These are phyloP conservation scores for Paracoccidioides brasiliensis DNA, from an alignment of 2,329 filamentous ascomycete genomes.

Conservation along the genomic window DNA sequence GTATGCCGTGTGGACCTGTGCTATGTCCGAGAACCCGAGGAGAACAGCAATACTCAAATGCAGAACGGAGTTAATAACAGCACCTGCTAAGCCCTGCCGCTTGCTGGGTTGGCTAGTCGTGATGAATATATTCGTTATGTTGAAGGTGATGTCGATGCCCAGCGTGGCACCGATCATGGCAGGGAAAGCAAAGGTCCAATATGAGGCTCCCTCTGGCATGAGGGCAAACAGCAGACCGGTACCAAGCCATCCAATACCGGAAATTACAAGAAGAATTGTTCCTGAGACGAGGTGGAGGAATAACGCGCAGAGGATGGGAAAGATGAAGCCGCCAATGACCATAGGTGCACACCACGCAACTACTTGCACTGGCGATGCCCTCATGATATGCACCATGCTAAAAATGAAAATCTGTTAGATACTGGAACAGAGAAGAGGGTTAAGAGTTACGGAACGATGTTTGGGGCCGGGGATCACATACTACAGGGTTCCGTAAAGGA, in stretches of 20 bases:
- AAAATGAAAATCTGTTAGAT: neutral
- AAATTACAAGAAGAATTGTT: slow-evolving; percentile 49
- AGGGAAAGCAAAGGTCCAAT: slow-evolving; percentile 66
- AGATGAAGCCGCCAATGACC: slow-evolving; percentile 52
- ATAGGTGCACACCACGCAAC: slow-evolving; percentile 59
- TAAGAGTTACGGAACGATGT: too few relatives aligned
- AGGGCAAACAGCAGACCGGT: slow-evolving; percentile 51
- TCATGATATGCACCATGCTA: slow-evolving; percentile 49
- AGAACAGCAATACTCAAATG: slow-evolving; percentile 61
- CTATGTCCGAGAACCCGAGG: slow-evolving; percentile 57
- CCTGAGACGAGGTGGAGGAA: slow-evolving; percentile 55
- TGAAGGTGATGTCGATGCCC: slow-evolving; percentile 63
- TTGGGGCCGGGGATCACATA: slow-evolving; percentile 24
- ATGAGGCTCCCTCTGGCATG: slow-evolving; percentile 43
- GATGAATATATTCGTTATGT: slow-evolving; percentile 63
- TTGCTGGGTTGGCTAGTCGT: slow-evolving; percentile 55
- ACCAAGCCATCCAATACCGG: slow-evolving; percentile 46
- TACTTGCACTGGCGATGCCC: slow-evolving; percentile 46
- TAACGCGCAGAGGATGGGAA: slow-evolving; percentile 50
- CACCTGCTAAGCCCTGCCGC: slow-evolving; percentile 59
- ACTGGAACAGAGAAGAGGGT: neutral
- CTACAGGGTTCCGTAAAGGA: slow-evolving; percentile 60
- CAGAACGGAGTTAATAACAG: slow-evolving; percentile 55
- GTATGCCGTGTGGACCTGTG: slow-evolving; percentile 35
- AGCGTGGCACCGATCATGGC: slow-evolving; percentile 49